Evolutionary conservation across 768 basidiomycete genomes (phyloP).

Genomic region (Austroboletus festivus): DNA sequence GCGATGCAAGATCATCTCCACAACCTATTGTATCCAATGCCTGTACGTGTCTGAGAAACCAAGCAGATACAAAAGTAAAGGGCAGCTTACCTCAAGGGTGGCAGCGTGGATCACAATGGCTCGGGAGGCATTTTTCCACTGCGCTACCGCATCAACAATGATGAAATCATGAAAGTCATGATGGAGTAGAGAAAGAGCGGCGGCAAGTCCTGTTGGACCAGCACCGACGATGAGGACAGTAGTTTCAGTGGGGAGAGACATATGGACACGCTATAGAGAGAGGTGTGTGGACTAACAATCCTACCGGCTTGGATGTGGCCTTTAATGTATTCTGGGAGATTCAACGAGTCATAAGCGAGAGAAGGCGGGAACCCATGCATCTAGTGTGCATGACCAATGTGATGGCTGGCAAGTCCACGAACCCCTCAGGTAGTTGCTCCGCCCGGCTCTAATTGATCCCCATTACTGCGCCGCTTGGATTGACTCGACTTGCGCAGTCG

Average conservation of each 20-base stretch:
- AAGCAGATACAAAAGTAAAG: not conserved
- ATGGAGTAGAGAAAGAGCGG: conserved; percentile 43
- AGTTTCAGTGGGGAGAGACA: conserved; percentile 34
- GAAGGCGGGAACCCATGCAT: not conserved
- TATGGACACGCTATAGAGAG: not conserved
- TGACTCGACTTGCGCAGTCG: not conserved
- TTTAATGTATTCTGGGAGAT: not conserved
- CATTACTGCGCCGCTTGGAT: not conserved
- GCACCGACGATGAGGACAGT: conserved; percentile 50
- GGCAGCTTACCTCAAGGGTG: conserved; percentile 44
- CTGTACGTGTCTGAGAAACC: conserved; percentile 38
- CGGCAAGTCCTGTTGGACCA: conserved; percentile 47
- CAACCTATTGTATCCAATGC: conserved; percentile 44
- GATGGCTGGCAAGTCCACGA: not conserved
- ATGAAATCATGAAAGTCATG: conserved; percentile 41
- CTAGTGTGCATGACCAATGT: not conserved
- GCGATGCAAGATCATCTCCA: conserved; percentile 36
- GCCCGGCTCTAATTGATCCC: not conserved
- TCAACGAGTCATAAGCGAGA: not conserved
- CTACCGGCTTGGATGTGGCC: too few relatives aligned
- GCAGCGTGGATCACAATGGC: conserved; percentile 48
- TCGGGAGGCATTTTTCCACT: conserved; percentile 40
- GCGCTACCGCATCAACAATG: conserved; percentile 38
- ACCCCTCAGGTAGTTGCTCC: not conserved
- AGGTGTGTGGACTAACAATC: too few relatives aligned